Percentiles rank a stretch among this genome's conserved stretches.
Evolutionary conservation across 768 basidiomycete genomes (phyloP).

Genomic region (Porpolomopsis calyptriformis): DNA sequence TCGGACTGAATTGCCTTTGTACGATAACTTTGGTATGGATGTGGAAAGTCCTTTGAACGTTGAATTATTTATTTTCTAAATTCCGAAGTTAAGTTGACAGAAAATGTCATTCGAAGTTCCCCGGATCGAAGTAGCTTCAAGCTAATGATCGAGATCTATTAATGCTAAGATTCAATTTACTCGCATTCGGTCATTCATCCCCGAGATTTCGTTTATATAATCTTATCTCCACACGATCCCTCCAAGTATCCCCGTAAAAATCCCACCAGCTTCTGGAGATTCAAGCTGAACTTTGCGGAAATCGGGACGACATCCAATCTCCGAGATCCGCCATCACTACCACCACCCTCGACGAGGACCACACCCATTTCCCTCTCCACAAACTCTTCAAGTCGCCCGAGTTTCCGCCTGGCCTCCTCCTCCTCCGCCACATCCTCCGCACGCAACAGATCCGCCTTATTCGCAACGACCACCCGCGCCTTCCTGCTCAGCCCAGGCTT

Average conservation of each 20-base stretch:
- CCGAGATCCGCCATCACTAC: slow-evolving; percentile 16
- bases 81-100: too few relatives aligned
- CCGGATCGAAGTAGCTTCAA: too few relatives aligned
- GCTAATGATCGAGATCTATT: too few relatives aligned
- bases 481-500: slow-evolving; percentile 68
- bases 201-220: too few relatives aligned
- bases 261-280: slow-evolving; percentile 57
- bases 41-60: too few relatives aligned
- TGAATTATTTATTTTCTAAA: too few relatives aligned
- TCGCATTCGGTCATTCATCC: too few relatives aligned
- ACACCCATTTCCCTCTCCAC: slow-evolving; percentile 38
- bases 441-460: slow-evolving; percentile 86
- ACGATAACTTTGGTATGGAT: too few relatives aligned
- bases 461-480: slow-evolving; percentile 77
- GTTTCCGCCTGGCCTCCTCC: slow-evolving; percentile 44
- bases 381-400: slow-evolving; percentile 44
- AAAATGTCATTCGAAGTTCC: too few relatives aligned
- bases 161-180: too few relatives aligned
- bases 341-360: slow-evolving; percentile 8
- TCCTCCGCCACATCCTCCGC: slow-evolving; percentile 31
- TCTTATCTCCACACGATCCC: too few relatives aligned
- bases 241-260: slow-evolving; percentile 60
- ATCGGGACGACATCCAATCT: slow-evolving; percentile 63
- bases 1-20: too few relatives aligned
- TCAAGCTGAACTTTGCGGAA: slow-evolving; percentile 81